Conservation (phyloP, 331 rosid genomes). For the Quercus lobata region DNA sequence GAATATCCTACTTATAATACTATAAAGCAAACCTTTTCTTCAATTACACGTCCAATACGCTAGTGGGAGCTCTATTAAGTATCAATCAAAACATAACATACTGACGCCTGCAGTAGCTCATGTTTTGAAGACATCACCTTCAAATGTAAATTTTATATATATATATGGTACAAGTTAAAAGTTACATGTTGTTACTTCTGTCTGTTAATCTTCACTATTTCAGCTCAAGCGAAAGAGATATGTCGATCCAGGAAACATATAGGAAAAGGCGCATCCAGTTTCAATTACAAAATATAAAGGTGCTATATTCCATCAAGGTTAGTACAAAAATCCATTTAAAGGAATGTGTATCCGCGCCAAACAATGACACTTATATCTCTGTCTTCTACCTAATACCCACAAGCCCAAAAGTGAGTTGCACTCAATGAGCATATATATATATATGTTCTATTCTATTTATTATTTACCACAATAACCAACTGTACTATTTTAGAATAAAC, state of each 20-base stretch:
- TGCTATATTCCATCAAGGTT: conserved; percentile 47
- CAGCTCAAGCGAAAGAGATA: conserved; percentile 5
- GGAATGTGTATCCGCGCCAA: conserved; percentile 32
- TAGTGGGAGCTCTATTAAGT: conserved; percentile 9
- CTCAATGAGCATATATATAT: conserved; percentile 42
- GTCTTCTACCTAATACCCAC: conserved; percentile 65
- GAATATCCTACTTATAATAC: conserved; percentile 21
- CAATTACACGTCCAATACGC: conserved; percentile 29
- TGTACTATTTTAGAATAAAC: background rate
- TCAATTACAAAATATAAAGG: conserved; percentile 28
- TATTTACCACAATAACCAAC: conserved; percentile 14
- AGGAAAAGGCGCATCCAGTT: background rate
- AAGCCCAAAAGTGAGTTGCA: conserved; percentile 56
- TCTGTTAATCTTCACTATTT: conserved; percentile 1
- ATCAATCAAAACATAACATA: conserved; percentile 1
- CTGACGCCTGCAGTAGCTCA: conserved; percentile 4
- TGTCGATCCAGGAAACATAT: background rate
- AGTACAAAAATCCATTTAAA: conserved; percentile 25
- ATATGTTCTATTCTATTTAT: conserved; percentile 14
- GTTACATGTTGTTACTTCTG: background rate
- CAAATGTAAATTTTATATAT: background rate
- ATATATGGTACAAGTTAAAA: conserved; percentile 1
- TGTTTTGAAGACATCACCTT: conserved; percentile 8
- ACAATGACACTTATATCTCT: conserved; percentile 43
- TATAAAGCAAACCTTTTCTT: conserved; percentile 25